phyloP scores from a whole-genome alignment of 768 basidiomycete species.

The Albatrellus ellisii region DNA sequence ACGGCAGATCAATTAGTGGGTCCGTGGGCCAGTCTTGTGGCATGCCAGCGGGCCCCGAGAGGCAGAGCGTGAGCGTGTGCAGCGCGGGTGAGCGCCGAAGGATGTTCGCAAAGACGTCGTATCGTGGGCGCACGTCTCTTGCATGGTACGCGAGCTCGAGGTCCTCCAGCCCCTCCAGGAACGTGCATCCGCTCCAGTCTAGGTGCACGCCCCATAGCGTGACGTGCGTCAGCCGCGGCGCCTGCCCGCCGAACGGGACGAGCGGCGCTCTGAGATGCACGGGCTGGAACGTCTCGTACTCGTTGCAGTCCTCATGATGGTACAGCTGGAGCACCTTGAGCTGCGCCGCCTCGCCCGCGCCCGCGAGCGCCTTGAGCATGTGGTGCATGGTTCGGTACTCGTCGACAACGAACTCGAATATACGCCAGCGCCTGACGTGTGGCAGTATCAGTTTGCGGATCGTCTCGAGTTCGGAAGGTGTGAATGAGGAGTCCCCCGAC shows the following conservation, averaged over 20 bases:
- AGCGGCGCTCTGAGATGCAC: conserved; percentile 26
- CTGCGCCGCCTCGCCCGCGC: conserved; percentile 33
- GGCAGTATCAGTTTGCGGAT: conserved; percentile 32
- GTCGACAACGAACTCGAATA: conserved; percentile 32
- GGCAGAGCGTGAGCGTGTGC: conserved; percentile 33
- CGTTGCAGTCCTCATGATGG: conserved; percentile 34
- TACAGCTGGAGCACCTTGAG: conserved; percentile 44
- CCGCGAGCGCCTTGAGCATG: conserved; percentile 31
- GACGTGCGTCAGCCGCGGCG: conserved; percentile 35
- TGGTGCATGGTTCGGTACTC: conserved; percentile 32
- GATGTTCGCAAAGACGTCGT: conserved; percentile 36
- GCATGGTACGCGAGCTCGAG: conserved; percentile 52
- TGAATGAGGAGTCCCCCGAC: conserved; percentile 2
- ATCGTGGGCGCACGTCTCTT: conserved; percentile 50
- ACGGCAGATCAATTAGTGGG: too few relatives aligned
- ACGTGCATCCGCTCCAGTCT: conserved; percentile 39
- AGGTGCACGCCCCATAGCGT: conserved; percentile 61
- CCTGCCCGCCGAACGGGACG: conserved; percentile 38
- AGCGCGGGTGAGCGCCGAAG: conserved; percentile 41
- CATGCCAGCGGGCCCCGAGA: conserved; percentile 41
- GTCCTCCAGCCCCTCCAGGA: conserved; percentile 32
- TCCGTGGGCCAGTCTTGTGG: conserved; percentile 24
- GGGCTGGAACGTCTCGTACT: conserved; percentile 31
- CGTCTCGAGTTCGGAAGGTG: conserved; percentile 14
- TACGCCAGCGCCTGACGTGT: conserved; percentile 39